Conservation (phyloP, 352 stramenopile genomes). For the Globisporangium apiculatum region DNA sequence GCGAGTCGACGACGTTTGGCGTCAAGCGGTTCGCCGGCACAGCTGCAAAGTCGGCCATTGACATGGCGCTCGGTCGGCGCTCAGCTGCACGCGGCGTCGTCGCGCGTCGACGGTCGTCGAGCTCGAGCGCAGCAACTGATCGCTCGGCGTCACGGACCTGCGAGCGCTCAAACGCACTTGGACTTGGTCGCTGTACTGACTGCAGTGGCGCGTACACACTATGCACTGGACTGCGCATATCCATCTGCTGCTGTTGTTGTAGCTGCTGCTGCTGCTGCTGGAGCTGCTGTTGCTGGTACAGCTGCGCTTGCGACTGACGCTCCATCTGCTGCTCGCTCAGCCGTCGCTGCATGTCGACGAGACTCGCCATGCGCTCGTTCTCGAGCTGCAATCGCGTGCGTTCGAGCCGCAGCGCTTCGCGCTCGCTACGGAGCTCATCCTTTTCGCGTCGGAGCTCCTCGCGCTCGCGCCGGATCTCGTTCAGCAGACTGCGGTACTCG, state of each 20-base stretch:
- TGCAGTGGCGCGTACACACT: not conserved
- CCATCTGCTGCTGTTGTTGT: not conserved
- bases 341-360: slow-evolving; percentile 53
- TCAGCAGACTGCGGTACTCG: slow-evolving; percentile 58
- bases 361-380: slow-evolving; percentile 62
- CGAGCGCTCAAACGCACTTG: slow-evolving; percentile 8
- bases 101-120: slow-evolving; percentile 4
- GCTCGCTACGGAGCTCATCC: slow-evolving; percentile 57
- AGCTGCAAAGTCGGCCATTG: slow-evolving; percentile 54
- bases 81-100: slow-evolving; percentile 4
- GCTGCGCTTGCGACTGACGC: slow-evolving; percentile 14
- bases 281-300: slow-evolving; percentile 14
- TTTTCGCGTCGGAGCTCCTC: slow-evolving; percentile 66
- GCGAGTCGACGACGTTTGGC: slow-evolving; percentile 23
- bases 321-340: slow-evolving; percentile 51
- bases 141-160: slow-evolving; percentile 13
- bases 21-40: slow-evolving; percentile 18
- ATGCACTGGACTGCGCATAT: not conserved
- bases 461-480: slow-evolving; percentile 64
- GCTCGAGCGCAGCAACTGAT: slow-evolving; percentile 9
- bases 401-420: slow-evolving; percentile 69
- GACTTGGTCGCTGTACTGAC: not conserved
- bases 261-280: not conserved
- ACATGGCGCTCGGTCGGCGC: slow-evolving; percentile 41
- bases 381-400: slow-evolving; percentile 58